These are phyloP conservation scores for Penicillium coprophilum DNA, from an alignment of 495 filamentous ascomycete genomes.

Conservation along the genomic window DNA sequence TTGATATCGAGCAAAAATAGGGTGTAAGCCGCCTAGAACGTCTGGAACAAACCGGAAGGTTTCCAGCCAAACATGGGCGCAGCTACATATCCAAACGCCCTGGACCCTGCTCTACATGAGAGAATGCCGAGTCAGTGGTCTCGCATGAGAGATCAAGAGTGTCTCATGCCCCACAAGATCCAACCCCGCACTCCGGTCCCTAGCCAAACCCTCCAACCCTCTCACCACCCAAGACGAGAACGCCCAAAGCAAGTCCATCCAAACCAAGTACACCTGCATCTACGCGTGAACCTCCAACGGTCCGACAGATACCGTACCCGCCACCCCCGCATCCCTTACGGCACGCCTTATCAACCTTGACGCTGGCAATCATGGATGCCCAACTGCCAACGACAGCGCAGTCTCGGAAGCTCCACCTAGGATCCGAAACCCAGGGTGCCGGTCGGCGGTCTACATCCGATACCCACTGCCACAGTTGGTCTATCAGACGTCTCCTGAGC, in stretches of 20 bases:
- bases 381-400: constrained; percentile 25
- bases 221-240: background rate
- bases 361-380: constrained; percentile 28
- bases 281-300: background rate
- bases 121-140: background rate
- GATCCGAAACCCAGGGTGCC: constrained; percentile 1
- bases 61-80: background rate
- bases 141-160: background rate
- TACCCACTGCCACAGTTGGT: constrained; percentile 26
- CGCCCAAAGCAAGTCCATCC: background rate
- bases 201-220: constrained; percentile 10
- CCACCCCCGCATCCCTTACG: constrained; percentile 1
- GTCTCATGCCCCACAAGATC: constrained; percentile 12
- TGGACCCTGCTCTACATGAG: background rate
- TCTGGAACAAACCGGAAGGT: constrained; percentile 3
- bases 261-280: background rate
- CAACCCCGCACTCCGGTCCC: constrained; percentile 15
- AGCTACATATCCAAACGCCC: background rate
- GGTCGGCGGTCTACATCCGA: constrained; percentile 1
- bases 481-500: constrained; percentile 40
- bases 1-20: constrained; percentile 1
- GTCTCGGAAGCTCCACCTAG: constrained; percentile 14
- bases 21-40: background rate
- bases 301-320: background rate
- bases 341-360: background rate